These are phyloP conservation scores for Rhododendron ferrugineum DNA, from an alignment of 148 eudicot genomes.

Conservation along the genomic window DNA sequence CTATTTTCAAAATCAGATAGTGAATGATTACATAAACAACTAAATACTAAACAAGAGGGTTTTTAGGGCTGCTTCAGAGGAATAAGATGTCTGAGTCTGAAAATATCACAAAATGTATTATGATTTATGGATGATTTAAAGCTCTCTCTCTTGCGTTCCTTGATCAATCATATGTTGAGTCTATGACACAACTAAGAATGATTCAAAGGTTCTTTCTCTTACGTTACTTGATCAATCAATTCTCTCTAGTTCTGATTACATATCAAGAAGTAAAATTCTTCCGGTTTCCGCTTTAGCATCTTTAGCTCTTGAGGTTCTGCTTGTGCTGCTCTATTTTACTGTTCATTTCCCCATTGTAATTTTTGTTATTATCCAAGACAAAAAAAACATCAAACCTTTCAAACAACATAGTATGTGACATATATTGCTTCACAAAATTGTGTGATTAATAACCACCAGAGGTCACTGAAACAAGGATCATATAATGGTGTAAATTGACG, in stretches of 20 bases:
- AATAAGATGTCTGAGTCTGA: not conserved
- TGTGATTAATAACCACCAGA: not conserved
- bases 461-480: not conserved
- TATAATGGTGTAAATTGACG: not conserved
- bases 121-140: not conserved
- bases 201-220: not conserved
- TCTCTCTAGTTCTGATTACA: not conserved
- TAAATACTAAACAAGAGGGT: not conserved
- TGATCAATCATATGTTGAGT: not conserved
- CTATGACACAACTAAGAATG: not conserved
- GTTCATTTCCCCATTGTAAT: not conserved
- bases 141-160: not conserved
- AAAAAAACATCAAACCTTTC: not conserved
- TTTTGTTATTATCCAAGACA: not conserved
- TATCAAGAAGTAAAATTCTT: not conserved
- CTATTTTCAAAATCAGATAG: not conserved
- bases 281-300: not conserved
- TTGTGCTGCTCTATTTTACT: not conserved
- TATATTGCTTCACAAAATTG: not conserved
- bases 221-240: not conserved
- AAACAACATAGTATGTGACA: not conserved
- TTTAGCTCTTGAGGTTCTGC: not conserved
- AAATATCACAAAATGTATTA: not conserved
- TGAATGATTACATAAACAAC: not conserved
- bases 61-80: not conserved